Base-by-base conservation (phyloP, 805 yeast genomes). In the Kluyveromyces aestuarii region DNA sequence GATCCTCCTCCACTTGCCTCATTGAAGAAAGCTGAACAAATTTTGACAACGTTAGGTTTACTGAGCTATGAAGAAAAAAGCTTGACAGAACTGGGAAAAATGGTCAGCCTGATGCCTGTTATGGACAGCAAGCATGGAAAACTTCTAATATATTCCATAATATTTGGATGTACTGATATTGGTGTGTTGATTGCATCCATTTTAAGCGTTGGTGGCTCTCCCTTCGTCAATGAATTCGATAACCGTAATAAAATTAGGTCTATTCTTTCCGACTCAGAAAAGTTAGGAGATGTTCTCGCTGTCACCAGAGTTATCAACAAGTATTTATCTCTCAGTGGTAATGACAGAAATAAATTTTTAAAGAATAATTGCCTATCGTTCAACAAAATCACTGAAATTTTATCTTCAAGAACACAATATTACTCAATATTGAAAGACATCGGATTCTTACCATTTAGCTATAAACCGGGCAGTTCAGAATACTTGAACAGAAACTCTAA, bases 101-200 rank as follows among this genome's bases (percentile, higher is more conserved):
- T 83, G 57, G 71, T 91, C 36, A 83, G 96, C 0, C 71, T 83
- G 59, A 71, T 91, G 51, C 99, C 99, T 1, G 81, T 86, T 1
- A 72, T 79, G 50, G 98, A 91, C 62, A 76, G 91, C 41, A 82
- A 79, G 52, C 84, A 88, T 44, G 96, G 96, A 8, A 91, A 91
- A 58, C 66, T 90, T 46, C 68, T 91, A 36, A 79, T 90, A 16
- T 77, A 81, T 52, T 89, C 96, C 1, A 80, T 91, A 40, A 75
- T 90, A 6, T 87, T 91, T 63, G 93, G 93, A 0, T 84, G 93
- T 58, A 67, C 90, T 8, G 90, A 87, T 25, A 68, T 76, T 17
- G 83, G 90, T 50, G 71, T 89, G n/a, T 79, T 93, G 0, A 68
- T 87, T n/a, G 91, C 95, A 0, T 80, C 96, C 0, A 73, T 88